A percentile compares a stretch with the other conserved stretches of the same genome.
Evolutionary conservation across 176 grass and related monocot species (phyloP).

Genomic region (Aegilops speltoides): DNA sequence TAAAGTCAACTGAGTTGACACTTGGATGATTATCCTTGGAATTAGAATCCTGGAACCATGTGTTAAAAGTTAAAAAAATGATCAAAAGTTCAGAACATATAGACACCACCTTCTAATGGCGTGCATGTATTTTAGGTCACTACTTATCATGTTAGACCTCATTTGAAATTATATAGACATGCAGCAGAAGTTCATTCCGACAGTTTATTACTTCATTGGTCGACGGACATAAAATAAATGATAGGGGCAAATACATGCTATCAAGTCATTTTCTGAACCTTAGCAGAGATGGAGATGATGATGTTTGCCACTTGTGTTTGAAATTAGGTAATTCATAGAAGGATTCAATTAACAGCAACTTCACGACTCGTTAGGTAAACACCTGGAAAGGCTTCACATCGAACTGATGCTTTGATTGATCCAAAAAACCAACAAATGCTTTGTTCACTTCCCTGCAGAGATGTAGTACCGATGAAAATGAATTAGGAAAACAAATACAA

Average conservation of each 20-base stretch:
- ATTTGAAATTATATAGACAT: constrained; percentile 2
- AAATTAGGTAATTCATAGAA: background rate
- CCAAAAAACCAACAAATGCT: constrained; percentile 85
- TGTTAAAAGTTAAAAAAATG: background rate
- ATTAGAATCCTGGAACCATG: constrained; percentile 36
- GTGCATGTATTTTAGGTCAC: background rate
- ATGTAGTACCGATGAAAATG: background rate
- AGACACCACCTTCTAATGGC: background rate
- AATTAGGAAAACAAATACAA: background rate
- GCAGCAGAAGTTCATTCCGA: background rate
- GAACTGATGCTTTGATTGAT: constrained; percentile 47
- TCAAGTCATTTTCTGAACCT: background rate
- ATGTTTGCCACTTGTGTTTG: background rate
- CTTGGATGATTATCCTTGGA: constrained; percentile 22
- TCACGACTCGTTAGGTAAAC: background rate
- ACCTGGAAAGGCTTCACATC: constrained; percentile 53
- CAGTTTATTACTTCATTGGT: background rate
- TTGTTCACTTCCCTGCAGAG: constrained; percentile 77
- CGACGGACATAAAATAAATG: background rate
- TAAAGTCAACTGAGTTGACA: constrained; percentile 22
- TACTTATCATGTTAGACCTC: background rate
- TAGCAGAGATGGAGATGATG: background rate
- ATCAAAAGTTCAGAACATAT: background rate
- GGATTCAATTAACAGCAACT: background rate
- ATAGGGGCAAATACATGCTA: background rate